These are phyloP conservation scores for Acrasis kona DNA, from an alignment of 78 protist genomes.

Conservation along the genomic window DNA sequence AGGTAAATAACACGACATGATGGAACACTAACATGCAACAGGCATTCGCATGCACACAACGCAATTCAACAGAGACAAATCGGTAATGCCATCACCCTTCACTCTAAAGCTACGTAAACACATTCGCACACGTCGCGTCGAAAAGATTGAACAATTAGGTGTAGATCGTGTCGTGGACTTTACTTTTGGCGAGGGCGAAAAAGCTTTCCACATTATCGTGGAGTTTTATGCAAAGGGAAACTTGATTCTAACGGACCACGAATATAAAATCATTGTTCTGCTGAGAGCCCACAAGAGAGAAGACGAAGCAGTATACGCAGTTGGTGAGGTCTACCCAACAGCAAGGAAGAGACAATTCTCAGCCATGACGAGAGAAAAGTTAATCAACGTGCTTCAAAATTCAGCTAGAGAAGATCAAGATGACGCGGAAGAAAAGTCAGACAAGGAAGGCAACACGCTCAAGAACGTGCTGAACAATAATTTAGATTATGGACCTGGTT, in stretches of 20 bases:
- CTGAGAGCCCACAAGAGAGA: conserved; percentile 35
- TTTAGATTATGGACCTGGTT: conserved; percentile 28
- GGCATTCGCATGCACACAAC: conserved; percentile 85
- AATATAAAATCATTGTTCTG: conserved; percentile 32
- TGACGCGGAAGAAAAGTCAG: background rate
- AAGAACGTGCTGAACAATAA: background rate
- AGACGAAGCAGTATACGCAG: conserved; percentile 31
- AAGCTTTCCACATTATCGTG: conserved; percentile 1
- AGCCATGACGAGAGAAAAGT: background rate
- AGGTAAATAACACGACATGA: too few relatives aligned
- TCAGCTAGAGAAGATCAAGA: too few relatives aligned
- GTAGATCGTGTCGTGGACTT: conserved; percentile 82
- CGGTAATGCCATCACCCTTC: conserved; percentile 60
- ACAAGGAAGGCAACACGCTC: background rate
- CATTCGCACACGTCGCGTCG: conserved; percentile 57
- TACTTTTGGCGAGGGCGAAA: conserved; percentile 62
- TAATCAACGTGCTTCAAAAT: background rate
- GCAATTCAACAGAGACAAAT: conserved; percentile 55
- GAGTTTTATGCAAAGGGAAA: conserved; percentile 51
- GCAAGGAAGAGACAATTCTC: background rate
- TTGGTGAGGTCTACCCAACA: conserved; percentile 41
- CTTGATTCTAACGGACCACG: conserved; percentile 43
- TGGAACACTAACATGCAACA: too few relatives aligned
- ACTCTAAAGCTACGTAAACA: conserved; percentile 81
- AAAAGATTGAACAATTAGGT: conserved; percentile 71